Conservation (phyloP, 352 stramenopile genomes). For the Phytophthora citrophthora region DNA sequence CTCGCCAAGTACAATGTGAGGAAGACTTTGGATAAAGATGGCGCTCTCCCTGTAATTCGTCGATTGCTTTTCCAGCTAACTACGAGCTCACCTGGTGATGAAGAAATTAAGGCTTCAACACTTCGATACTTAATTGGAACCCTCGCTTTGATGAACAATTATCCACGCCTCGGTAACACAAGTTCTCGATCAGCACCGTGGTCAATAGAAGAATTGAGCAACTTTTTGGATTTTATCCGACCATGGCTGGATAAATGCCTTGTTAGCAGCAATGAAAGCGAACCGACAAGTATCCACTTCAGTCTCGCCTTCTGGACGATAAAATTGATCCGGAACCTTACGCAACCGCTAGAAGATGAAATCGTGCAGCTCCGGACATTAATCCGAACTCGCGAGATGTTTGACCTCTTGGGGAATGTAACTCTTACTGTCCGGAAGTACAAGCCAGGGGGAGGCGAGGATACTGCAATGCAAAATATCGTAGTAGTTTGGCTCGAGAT, state of each 20-base stretch:
- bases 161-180: neutral
- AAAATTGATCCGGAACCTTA: slow-evolving; percentile 45
- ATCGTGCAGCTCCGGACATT: slow-evolving; percentile 10
- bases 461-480: slow-evolving; percentile 16
- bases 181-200: slow-evolving; percentile 18
- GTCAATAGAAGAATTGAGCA: slow-evolving; percentile 13
- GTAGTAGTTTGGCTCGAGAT: slow-evolving; percentile 35
- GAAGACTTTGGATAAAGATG: slow-evolving; percentile 25
- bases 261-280: neutral
- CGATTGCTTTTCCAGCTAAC: slow-evolving; percentile 17
- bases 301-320: slow-evolving; percentile 38
- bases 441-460: neutral
- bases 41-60: slow-evolving; percentile 7
- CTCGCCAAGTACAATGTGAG: slow-evolving; percentile 41
- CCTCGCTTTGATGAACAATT: slow-evolving; percentile 33
- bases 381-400: slow-evolving; percentile 24
- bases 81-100: neutral
- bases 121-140: slow-evolving; percentile 37
- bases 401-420: slow-evolving; percentile 21
- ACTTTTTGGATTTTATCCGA: slow-evolving; percentile 14
- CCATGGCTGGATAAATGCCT: slow-evolving; percentile 14
- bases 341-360: neutral
- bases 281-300: neutral
- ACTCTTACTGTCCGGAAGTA: slow-evolving; percentile 8
- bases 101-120: slow-evolving; percentile 9